Conservation (phyloP, 2,329 filamentous ascomycete genomes). For the Fusarium mexicanum region DNA sequence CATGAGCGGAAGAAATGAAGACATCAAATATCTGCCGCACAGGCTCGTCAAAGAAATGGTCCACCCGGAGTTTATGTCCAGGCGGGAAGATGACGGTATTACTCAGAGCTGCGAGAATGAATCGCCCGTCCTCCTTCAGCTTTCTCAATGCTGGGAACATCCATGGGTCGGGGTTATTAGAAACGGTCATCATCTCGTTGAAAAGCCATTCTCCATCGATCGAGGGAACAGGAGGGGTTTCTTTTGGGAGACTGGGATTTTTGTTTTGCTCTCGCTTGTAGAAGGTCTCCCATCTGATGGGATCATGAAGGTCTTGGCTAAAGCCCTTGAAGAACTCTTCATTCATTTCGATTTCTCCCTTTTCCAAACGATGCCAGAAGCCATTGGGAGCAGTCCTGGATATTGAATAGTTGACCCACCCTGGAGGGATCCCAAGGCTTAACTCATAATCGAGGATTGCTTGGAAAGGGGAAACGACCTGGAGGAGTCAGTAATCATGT, state of each 20-base stretch:
- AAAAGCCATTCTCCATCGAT: slow-evolving; percentile 85
- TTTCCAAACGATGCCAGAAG: slow-evolving; percentile 88
- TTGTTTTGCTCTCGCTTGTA: slow-evolving; percentile 57
- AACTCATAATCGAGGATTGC: slow-evolving; percentile 92
- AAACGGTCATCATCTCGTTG: slow-evolving; percentile 87
- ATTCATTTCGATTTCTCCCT: slow-evolving; percentile 82
- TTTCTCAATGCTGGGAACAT: slow-evolving; percentile 85
- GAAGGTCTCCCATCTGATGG: slow-evolving; percentile 75
- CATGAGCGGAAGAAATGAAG: slow-evolving; percentile 86
- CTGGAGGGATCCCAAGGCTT: slow-evolving; percentile 77
- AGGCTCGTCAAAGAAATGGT: slow-evolving; percentile 63
- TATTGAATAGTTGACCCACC: slow-evolving; percentile 93
- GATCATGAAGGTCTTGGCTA: slow-evolving; percentile 74
- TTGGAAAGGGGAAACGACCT: slow-evolving; percentile 93
- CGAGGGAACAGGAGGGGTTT: slow-evolving; percentile 71
- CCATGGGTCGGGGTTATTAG: slow-evolving; percentile 79
- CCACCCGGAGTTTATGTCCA: slow-evolving; percentile 71
- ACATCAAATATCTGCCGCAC: slow-evolving; percentile 80
- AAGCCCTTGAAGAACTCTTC: slow-evolving; percentile 80
- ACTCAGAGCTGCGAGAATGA: slow-evolving; percentile 82
- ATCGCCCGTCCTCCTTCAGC: slow-evolving; percentile 71
- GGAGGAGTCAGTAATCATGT: slow-evolving; percentile 1
- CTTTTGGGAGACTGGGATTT: slow-evolving; percentile 51
- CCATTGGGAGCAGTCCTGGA: slow-evolving; percentile 80
- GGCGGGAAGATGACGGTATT: slow-evolving; percentile 91